A percentile compares a stretch with the other conserved stretches of the same genome.
Evolutionary conservation across 805 yeast species (phyloP).

Genomic region (Pichia kluyveri): DNA sequence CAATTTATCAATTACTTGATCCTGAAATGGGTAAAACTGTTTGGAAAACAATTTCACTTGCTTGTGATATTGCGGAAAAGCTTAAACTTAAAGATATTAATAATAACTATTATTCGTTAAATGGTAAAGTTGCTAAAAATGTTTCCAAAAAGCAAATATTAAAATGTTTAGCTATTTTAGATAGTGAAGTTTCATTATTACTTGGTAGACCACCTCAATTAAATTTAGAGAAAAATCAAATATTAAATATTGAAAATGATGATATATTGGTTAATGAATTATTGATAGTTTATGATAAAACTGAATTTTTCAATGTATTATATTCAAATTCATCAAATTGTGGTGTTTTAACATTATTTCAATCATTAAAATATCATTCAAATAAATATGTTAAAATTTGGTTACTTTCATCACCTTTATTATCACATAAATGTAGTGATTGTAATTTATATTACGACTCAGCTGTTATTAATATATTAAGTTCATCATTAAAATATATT

Average conservation of each 20-base stretch:
- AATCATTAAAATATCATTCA: not conserved
- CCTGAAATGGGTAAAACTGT: conserved; percentile 12
- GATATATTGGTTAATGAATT: not conserved
- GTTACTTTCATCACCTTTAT: conserved; percentile 10
- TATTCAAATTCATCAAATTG: conserved; percentile 5
- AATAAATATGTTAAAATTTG: not conserved
- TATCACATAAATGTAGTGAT: conserved; percentile 10
- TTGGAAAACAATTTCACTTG: conserved; percentile 12
- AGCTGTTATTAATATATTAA: not conserved
- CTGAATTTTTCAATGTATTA: conserved; percentile 1
- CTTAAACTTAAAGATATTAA: conserved; percentile 8
- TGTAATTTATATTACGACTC: conserved; percentile 1
- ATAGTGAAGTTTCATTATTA: conserved; percentile 6
- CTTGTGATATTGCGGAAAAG: conserved; percentile 13
- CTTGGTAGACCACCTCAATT: conserved; percentile 11
- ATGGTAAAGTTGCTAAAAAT: conserved; percentile 7
- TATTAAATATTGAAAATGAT: not conserved
- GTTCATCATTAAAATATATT: not conserved
- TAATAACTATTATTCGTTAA: not conserved
- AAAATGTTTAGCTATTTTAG: conserved; percentile 7
- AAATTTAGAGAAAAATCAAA: conserved; percentile 5
- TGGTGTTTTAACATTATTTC: conserved; percentile 3
- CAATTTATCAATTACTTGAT: conserved; percentile 13
- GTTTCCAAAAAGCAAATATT: conserved; percentile 7
- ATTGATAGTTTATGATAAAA: not conserved